Evolutionary conservation across 345 rosid genomes (phyloP), one percentile per base, ranked within the genome.

Genomic region (Lumnitzera littorea): DNA sequence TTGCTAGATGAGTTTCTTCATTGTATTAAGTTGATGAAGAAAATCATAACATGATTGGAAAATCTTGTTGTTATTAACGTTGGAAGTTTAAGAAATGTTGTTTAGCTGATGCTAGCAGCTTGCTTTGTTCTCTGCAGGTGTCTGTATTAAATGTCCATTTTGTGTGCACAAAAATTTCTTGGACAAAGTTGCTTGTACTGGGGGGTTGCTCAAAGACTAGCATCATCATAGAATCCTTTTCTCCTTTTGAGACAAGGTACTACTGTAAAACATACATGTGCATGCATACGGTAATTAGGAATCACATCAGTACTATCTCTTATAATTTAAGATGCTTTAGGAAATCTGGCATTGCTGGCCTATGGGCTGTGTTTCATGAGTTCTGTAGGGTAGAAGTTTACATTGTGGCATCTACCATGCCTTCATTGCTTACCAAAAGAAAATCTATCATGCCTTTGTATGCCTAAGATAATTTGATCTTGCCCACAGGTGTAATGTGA

Each of bases 201-300:
- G 97, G 98, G 51, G 82, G 85, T 53, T 92, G 98, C 77, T 81
- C 63, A 70, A 82, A 68, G 79, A 85, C 88, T 63, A 87, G 88
- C 76, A 74, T 92, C 48, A 68, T 64, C 36, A 71, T 92, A 57
- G 80, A 77, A 66, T 73, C 77, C n/a, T 89, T 86, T 64, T 92
- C 98, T 43, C 96, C 97, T 25, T 78, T 85, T 60, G 83, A 74
- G 68, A 75, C 87, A 15, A 74, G 91, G 98, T 92, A 78, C 11
- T 71, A 46, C 58, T 31, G 56, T 67, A 17, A 20, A 65, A 46
- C 53, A 7, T 24, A 46, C 24, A 57, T 41, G 50, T 48, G n/a
- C 41, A 36, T 5, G 11, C 43, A 36, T 1, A 36, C 7, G 43
- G 9, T 36, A 36, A 36, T 4, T 5, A 5, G 43, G 3, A 1